Evolutionary conservation across 768 basidiomycete genomes (phyloP), one percentile per base, ranked within the genome.

Genomic region (Auricularia sp.): DNA sequence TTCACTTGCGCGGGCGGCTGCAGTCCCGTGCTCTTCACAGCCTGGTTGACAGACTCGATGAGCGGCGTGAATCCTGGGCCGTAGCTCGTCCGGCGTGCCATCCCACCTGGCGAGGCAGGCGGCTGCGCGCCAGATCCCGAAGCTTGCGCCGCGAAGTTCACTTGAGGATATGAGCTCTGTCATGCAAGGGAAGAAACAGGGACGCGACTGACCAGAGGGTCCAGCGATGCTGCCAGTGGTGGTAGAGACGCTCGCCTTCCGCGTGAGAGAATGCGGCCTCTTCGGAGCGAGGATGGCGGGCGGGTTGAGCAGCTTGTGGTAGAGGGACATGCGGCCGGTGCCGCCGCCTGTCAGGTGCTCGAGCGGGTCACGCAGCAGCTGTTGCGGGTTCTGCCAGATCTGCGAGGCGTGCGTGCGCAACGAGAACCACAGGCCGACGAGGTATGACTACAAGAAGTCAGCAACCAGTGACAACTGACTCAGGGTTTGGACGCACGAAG

Each of bases 371-470:
- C 92, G 85, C 63, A 94, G 75, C 2, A 94, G 80, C 61, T 86
- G 88, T 67, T 90, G 94, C 2, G 95, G 95, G 73, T 98, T 98
- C 73, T 98, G 94, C 97, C 97, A 99, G 69, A 99, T 99, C 73
- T 98, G 97, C 14, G 90, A 87, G 6, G 97, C 97, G 73, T 99
- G 97, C 1, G 97, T 99, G 59, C 93, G 88, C 18, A 99, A 85
- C 45, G 97, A 98, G 79, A 99, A 99, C 97, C 97, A 98, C 0
- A 98, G 81, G 42, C 97, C 97, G 66, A 98, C 85, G 58, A 98
- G 83, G 75, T 99, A 99, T 1, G 97, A 98, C 94, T 98, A 69
- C 56, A 24, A 21, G 54, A 18, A 42, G 54, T 11, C 56, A 45
- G 70, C 51, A 71, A 66, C 21, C 13, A 42, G 36, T 62, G 33